Base-by-base conservation (phyloP, 2,329 filamentous ascomycete species). In the Botrytis hyacinthi region DNA sequence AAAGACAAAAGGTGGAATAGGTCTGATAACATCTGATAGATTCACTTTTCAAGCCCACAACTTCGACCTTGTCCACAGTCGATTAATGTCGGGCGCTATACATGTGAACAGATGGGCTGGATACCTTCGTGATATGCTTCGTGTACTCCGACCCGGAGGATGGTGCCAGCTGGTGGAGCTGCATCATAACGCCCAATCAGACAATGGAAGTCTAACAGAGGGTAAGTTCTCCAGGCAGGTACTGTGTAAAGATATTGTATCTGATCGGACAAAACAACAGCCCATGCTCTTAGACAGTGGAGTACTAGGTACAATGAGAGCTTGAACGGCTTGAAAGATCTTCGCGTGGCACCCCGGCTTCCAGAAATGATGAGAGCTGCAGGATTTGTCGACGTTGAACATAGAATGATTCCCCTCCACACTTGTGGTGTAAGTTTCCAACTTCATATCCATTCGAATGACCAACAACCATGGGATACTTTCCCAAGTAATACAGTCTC, bases 141-240 rank as follows among this genome's bases (percentile, higher is more conserved):
- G 89, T 35, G 87, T 94, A 16, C 84, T 95, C 75, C 91, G 89
- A 69, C 91, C 90, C 9, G 92, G 91, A 3, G 94, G 95, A 1
- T 97, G 94, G 93, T 87, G 92, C 74, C 94, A 97, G 80, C 91
- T 97, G 87, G 88, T 93, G n/a, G 95, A 97, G 80, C 88, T 95
- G 78, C 94, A 97, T 79, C 91, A 91, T 81, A 93, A 94, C 76
- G 90, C 93, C 40, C 95, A 97, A 81, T 97, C 93, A 0, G 90
- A 95, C 77, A 97, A 93, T 78, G 94, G 94, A 8, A 90, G 89
- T n/a, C 83, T 96, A 78, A 90, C 89, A 18, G 86, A 90, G 69
- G 85, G 89, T 87, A 79, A 81, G 86, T 77, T 35, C 32, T 18
- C 22, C 18, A 14, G 44, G 1, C 44, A 22, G 10, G 22, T 20